Conservation (phyloP, 148 eudicot species). For the Rhododendron mucronatum region DNA sequence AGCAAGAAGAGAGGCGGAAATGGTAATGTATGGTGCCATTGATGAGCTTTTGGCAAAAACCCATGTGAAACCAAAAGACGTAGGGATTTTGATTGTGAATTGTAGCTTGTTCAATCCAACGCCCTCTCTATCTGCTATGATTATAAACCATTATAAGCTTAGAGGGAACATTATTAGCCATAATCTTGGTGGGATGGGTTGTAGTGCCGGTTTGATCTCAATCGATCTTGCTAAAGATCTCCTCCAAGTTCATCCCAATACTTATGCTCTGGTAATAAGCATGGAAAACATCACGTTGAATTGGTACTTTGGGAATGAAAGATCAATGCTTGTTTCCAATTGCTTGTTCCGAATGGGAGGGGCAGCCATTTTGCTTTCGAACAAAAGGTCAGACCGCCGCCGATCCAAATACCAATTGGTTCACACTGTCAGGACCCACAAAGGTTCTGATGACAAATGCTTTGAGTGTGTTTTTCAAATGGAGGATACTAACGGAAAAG, state of each 20-base stretch:
- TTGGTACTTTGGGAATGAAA: constrained; percentile 50
- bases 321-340: constrained; percentile 46
- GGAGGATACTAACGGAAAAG: constrained; percentile 34
- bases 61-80: constrained; percentile 43
- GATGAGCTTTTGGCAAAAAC: constrained; percentile 50
- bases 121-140: constrained; percentile 44
- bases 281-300: constrained; percentile 47
- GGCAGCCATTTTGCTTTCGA: constrained; percentile 39
- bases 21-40: constrained; percentile 54
- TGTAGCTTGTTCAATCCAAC: constrained; percentile 53
- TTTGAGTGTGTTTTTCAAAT: constrained; percentile 37
- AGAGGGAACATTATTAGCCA: constrained; percentile 45
- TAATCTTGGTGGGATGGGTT: constrained; percentile 55
- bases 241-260: constrained; percentile 43
- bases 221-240: constrained; percentile 49
- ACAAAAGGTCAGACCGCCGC: constrained; percentile 29
- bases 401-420: constrained; percentile 42
- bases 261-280: constrained; percentile 44
- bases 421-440: constrained; percentile 43
- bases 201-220: constrained; percentile 49
- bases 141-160: constrained; percentile 41
- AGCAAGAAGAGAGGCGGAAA: constrained; percentile 52
- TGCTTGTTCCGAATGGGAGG: constrained; percentile 53
- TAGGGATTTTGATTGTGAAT: constrained; percentile 47
- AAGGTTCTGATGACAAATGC: constrained; percentile 45